Percentiles rank a stretch among this genome's conserved stretches.
These are phyloP conservation scores for Geotrichum reessii DNA, from an alignment of 1,139 yeast genomes.

Conservation along the genomic window DNA sequence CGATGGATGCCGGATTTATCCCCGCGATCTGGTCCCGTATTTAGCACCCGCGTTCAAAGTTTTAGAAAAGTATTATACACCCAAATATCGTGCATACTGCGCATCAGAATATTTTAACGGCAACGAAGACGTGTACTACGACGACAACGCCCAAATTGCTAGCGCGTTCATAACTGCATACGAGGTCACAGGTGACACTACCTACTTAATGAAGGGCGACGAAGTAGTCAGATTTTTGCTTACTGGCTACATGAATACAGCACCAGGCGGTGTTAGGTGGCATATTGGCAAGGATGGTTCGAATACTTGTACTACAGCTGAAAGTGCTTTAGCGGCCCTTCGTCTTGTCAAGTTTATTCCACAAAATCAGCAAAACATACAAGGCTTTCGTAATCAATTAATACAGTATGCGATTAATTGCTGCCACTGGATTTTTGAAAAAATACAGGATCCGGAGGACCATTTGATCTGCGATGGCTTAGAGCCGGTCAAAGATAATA, in stretches of 20 bases:
- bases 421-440: slow-evolving; percentile 49
- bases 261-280: slow-evolving; percentile 60
- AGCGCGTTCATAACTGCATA: slow-evolving; percentile 62
- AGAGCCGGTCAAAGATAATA: slow-evolving; percentile 38
- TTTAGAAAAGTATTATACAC: slow-evolving; percentile 51
- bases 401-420: slow-evolving; percentile 51
- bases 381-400: slow-evolving; percentile 29
- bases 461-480: slow-evolving; percentile 60
- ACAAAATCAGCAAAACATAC: slow-evolving; percentile 37
- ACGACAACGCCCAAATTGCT: slow-evolving; percentile 73
- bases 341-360: slow-evolving; percentile 54
- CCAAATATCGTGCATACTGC: slow-evolving; percentile 48
- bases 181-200: slow-evolving; percentile 57
- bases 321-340: slow-evolving; percentile 61
- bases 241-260: slow-evolving; percentile 53
- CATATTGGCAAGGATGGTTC: slow-evolving; percentile 55
- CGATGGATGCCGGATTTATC: slow-evolving; percentile 57
- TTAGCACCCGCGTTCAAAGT: slow-evolving; percentile 50
- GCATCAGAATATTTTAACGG: slow-evolving; percentile 55
- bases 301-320: slow-evolving; percentile 65
- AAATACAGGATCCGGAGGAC: slow-evolving; percentile 51
- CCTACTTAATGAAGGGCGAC: slow-evolving; percentile 51
- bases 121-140: slow-evolving; percentile 63
- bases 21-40: slow-evolving; percentile 52
- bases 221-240: slow-evolving; percentile 57